phyloP scores from a whole-genome alignment of 768 basidiomycete genomes.

The Mycena floridula region DNA sequence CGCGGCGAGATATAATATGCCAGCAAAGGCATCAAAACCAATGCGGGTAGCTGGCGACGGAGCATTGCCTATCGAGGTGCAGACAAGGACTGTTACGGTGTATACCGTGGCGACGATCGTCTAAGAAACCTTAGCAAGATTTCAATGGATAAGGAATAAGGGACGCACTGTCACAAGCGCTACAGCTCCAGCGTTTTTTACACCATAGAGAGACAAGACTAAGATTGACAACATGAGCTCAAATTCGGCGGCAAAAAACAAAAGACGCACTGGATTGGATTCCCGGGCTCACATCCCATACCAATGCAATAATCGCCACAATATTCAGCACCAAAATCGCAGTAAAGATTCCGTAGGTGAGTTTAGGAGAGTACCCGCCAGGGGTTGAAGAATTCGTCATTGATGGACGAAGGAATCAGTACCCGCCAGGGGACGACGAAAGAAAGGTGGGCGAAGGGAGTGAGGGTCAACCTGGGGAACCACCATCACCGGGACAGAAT shows the following conservation, averaged over 20 bases:
- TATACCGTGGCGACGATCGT: neutral
- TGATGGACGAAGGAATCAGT: neutral
- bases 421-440: neutral
- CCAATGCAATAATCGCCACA: neutral
- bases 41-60: neutral
- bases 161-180: neutral
- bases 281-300: neutral
- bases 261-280: neutral
- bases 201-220: neutral
- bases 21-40: neutral
- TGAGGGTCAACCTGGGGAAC: neutral
- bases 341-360: neutral
- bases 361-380: neutral
- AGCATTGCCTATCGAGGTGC: neutral
- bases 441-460: neutral
- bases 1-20: neutral
- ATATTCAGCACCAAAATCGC: neutral
- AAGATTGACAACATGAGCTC: neutral
- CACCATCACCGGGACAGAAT: neutral
- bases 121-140: neutral
- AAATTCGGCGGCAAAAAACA: neutral
- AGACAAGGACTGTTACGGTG: neutral
- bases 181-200: neutral
- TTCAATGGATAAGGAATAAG: neutral
- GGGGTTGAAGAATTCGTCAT: neutral